Base-by-base conservation (phyloP, 768 basidiomycete species). In the Gymnopilus junonius region DNA sequence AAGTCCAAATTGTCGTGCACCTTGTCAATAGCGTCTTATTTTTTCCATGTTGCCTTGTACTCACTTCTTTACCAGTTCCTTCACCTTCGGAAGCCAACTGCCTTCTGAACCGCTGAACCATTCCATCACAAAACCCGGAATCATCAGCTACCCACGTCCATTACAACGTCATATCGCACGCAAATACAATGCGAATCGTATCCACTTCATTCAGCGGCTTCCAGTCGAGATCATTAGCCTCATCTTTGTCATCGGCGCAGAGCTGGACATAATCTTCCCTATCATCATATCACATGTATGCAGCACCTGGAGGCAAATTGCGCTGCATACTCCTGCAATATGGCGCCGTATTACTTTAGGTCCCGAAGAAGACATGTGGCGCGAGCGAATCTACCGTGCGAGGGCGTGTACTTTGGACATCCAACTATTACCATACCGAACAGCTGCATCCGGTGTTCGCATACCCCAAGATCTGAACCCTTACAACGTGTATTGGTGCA, bases 251-350 rank as follows among this genome's bases (percentile, higher is more conserved):
- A 74, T 87, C 14, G 90, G 86, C 15, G 79, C 87, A 12, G 75
- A 86, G 61, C 82, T 83, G 53, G 84, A 87, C 71, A 69, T 74
- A 54, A 82, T 83, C 76, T 80, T 91, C 35, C 87, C 90, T 21
- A 66, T 91, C 63, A 74, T 77, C 45, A 79, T 90, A 53, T 91
- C 91, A 8, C 90, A 91, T 65, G 88, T 91, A 59, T 92, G 89
- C 72, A 78, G 82, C 46, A 70, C 75, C 34, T 93, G 91, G 89
- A 80, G 90, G 43, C 75, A 82, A 35, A 77, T 90, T 29, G 83
- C 87, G 15, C 76, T 90, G 29, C 83, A 80, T 50, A 87, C 88
- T 5, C 88, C 85, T 17, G 68, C 80, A 1, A 76, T 93, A 58
- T 93, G 91, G 91, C 79, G 87, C 61, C 80, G 81, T 64, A 81